Evolutionary conservation across 495 filamentous ascomycete species (phyloP).

Genomic region (Terfezia claveryi): DNA sequence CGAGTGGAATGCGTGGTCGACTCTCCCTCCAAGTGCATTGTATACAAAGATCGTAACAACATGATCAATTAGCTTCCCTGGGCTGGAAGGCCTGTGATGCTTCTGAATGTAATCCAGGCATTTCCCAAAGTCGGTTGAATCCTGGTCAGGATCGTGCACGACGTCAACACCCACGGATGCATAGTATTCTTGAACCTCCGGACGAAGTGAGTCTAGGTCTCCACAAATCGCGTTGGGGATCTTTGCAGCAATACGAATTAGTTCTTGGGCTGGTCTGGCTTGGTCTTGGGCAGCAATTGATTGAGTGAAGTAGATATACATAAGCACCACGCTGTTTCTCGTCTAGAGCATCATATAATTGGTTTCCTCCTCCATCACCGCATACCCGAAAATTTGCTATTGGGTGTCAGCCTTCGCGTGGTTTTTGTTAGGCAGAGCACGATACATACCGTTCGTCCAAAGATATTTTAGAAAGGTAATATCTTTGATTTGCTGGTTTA

Average conservation of each 20-base stretch:
- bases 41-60: background rate
- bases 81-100: constrained; percentile 8
- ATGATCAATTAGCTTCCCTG: constrained; percentile 15
- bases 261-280: too few relatives aligned
- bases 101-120: constrained; percentile 39
- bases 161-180: constrained; percentile 29
- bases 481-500: constrained; percentile 49
- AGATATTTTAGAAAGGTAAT: constrained; percentile 27
- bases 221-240: constrained; percentile 54
- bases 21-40: constrained; percentile 40
- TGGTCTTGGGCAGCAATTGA: background rate
- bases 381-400: constrained; percentile 31
- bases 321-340: constrained; percentile 4
- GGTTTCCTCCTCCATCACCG: constrained; percentile 82
- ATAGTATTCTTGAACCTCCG: constrained; percentile 39
- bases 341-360: constrained; percentile 37
- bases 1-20: constrained; percentile 78
- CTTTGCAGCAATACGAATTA: constrained; percentile 11
- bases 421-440: background rate
- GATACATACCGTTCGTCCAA: constrained; percentile 33
- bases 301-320: constrained; percentile 4
- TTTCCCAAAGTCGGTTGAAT: constrained; percentile 68
- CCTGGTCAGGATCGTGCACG: constrained; percentile 48
- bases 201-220: constrained; percentile 64
- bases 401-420: background rate